Base-by-base conservation (phyloP, 352 stramenopile species). In the Globisporangium cederbergense region DNA sequence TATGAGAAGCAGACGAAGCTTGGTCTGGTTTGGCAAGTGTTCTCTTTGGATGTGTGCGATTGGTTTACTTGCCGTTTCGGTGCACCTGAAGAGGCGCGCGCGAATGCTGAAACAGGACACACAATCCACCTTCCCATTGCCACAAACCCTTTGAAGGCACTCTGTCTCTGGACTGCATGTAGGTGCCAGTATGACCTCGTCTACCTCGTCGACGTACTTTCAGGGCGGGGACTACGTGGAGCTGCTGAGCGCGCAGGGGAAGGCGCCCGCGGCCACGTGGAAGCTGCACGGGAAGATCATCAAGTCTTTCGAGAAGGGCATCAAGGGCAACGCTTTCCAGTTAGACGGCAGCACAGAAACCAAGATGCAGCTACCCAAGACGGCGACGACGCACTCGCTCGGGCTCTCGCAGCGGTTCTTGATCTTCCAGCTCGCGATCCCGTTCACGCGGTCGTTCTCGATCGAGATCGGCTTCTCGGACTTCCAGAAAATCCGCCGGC, bases 221-320 rank as follows among this genome's bases (percentile, higher is more conserved):
- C 86, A 93, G 73, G 86, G 86, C 25, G 83, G 86, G 3, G 82
- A 91, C 63, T 89, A 77, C 62, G 79, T 95, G 14, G 88, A 96
- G 72, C 68, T 96, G 11, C 72, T 96, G 63, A 89, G 74, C 58
- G 82, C 85, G 25, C 83, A 94, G 57, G 87, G 87, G 36, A 93
- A 90, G 47, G 62, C 85, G 3, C 86, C 88, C 3, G 78, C 82
- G 0, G 71, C 79, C 1, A 70, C 72, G 9, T 93, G 87, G 83
- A 90, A 88, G 52, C 61, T 93, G 10, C 73, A 87, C 42, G 87
- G 86, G 1, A 93, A 94, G 67, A 87, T 95, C 58, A 64, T 75
- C 34, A 91, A 90, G 59, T 76, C 75, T 6, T 96, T 93, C 40
- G 87, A 96, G 55, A 96, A 95, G 58, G 42, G 65, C 0, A 89